Conservation (phyloP, 2,329 filamentous ascomycete genomes). For the Hymenoscyphus fructigenus region DNA sequence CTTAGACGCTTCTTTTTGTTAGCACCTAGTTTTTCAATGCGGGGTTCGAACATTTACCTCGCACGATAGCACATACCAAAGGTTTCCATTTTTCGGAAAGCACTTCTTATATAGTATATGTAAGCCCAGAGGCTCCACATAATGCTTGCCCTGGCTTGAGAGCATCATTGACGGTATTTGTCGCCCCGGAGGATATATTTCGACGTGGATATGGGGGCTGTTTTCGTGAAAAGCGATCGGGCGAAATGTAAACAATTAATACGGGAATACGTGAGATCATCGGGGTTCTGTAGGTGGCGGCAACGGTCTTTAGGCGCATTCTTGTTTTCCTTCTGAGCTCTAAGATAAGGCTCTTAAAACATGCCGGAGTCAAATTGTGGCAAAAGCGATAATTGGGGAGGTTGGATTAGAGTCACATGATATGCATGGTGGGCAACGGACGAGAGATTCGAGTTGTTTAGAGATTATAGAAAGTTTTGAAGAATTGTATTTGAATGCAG, state of each 20-base stretch:
- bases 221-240: not conserved
- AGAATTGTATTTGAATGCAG: no score
- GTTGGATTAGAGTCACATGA: no score
- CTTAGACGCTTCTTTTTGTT: not conserved
- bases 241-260: not conserved
- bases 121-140: not conserved
- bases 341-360: not conserved
- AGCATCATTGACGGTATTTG: not conserved
- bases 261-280: not conserved
- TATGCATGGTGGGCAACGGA: no score
- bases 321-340: not conserved
- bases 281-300: not conserved
- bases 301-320: not conserved
- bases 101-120: constrained; percentile 9
- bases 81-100: not conserved
- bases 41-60: not conserved
- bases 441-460: no score
- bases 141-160: not conserved
- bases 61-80: constrained; percentile 10
- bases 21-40: not conserved
- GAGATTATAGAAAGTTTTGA: no score
- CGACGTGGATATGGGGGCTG: not conserved
- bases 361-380: not conserved
- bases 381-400: not conserved
- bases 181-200: not conserved